Evolutionary conservation across 257 asterid species (phyloP), one percentile per base, ranked within the genome.

Genomic region (Salvia miltiorrhiza): DNA sequence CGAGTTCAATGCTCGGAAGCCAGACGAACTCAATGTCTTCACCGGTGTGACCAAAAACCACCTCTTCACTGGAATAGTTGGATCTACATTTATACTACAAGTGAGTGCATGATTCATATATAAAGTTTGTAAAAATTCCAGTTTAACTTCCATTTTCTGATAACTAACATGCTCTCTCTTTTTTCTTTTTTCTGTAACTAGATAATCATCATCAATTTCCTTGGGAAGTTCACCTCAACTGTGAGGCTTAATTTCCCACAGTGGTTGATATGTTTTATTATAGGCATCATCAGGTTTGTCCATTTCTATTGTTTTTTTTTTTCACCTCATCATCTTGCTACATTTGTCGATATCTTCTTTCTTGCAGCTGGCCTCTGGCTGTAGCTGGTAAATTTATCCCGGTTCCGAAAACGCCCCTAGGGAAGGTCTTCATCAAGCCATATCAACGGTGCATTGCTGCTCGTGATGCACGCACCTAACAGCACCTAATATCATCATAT

Each of bases 361-460:
- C 44, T 44, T 80, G 54, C 92, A 90, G 98, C 76, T 93, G 96
- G 98, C 98, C 97, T 60, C 97, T 93, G 67, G 98, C 96, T 19
- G 50, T 80, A 61, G 85, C 82, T 2, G 96, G 97, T 37, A 93
- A 93, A 77, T 54, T 81, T 72, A 85, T 90, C 68, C 95, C 96
- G 52, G 97, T 93, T 64, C 97, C 98, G 7, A 73, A 87, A 79
- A 90, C 92, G 12, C 98, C 96, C 41, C 76, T 93, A 33, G 94
- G 87, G 28, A 93, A 85, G 79, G 89, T 83, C 69, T 87, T 88
- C 78, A 59, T 80, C 40, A 90, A 73, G 83, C 96, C 92, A 58
- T 88, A 93, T 77, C 90, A 79, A 72, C 76, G 80, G 48, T 83
- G 87, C 78, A 78, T 93, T 2, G 89, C 86, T 73, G 67, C 90